phyloP scores from a whole-genome alignment of 768 basidiomycete species.

The Russula olivacea region DNA sequence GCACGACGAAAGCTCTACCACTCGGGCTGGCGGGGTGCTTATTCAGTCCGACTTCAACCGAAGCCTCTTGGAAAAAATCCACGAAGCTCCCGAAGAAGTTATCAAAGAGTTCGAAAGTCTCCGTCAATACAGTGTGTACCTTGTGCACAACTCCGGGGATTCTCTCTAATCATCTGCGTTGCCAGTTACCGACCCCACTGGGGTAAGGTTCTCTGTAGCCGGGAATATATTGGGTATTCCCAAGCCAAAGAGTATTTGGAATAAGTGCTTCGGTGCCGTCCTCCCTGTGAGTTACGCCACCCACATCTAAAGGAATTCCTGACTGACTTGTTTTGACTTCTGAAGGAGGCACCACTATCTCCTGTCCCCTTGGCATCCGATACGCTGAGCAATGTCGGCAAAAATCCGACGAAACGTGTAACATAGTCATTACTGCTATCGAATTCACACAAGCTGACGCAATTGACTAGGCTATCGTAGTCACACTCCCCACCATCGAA shows the following conservation, averaged over 20 bases:
- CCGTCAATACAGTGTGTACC: constrained; percentile 53
- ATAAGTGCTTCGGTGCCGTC: constrained; percentile 54
- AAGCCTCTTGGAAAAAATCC: constrained; percentile 60
- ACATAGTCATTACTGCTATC: background rate
- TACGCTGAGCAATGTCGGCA: constrained; percentile 71
- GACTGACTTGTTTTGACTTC: constrained; percentile 1
- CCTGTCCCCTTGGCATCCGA: constrained; percentile 62
- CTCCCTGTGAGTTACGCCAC: constrained; percentile 46
- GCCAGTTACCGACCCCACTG: constrained; percentile 75
- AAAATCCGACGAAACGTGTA: constrained; percentile 66
- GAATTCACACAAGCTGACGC: constrained; percentile 2
- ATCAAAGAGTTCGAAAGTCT: constrained; percentile 72
- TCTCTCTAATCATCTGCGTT: background rate
- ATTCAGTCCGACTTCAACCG: constrained; percentile 77
- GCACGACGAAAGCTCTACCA: constrained; percentile 64
- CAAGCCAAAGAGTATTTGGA: constrained; percentile 71
- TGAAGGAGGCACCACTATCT: constrained; percentile 47
- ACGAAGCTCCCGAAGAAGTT: constrained; percentile 65
- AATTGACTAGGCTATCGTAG: constrained; percentile 63
- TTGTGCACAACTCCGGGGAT: background rate
- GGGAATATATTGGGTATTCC: constrained; percentile 71
- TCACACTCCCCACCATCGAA: constrained; percentile 90
- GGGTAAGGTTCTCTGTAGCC: constrained; percentile 83
- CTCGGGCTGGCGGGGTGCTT: constrained; percentile 60
- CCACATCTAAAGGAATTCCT: background rate